A percentile compares a stretch with the other conserved stretches of the same genome.
Conservation (phyloP, 345 rosid species). For the Citrus unshiu region DNA sequence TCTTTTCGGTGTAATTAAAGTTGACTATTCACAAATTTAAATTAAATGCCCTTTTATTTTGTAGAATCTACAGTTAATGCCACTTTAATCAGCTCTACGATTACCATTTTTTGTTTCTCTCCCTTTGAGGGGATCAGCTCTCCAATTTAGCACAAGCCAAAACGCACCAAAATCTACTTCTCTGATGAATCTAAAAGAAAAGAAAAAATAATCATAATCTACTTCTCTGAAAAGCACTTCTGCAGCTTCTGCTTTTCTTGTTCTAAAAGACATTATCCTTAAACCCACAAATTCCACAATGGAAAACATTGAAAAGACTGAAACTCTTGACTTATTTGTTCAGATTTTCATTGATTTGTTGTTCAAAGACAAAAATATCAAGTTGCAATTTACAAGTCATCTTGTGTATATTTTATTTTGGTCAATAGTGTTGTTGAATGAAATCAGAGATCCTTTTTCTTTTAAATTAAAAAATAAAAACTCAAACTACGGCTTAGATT, state of each 20-base stretch:
- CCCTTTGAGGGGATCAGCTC: too few relatives aligned
- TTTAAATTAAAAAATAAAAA: background rate
- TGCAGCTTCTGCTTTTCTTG: background rate
- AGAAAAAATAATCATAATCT: too few relatives aligned
- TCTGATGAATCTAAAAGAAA: too few relatives aligned
- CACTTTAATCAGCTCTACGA: slow-evolving; percentile 11
- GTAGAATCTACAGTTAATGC: slow-evolving; percentile 30
- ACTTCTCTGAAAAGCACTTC: background rate
- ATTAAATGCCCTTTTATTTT: slow-evolving; percentile 20
- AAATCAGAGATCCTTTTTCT: background rate
- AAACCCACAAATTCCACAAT: too few relatives aligned
- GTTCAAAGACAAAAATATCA: background rate
- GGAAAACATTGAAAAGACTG: background rate
- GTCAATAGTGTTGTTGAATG: too few relatives aligned
- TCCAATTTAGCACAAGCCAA: too few relatives aligned
- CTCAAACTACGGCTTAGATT: background rate
- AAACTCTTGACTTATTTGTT: background rate
- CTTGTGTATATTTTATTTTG: background rate
- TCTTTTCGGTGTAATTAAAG: slow-evolving; percentile 38
- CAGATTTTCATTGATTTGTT: too few relatives aligned
- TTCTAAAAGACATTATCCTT: background rate
- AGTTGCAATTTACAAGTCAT: background rate
- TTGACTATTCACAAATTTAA: slow-evolving; percentile 32
- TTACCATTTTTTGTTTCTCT: background rate
- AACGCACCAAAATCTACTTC: too few relatives aligned